Evolutionary conservation across 2,329 filamentous ascomycete genomes (phyloP), one percentile per base, ranked within the genome.

Genomic region (Diplodia intermedia): DNA sequence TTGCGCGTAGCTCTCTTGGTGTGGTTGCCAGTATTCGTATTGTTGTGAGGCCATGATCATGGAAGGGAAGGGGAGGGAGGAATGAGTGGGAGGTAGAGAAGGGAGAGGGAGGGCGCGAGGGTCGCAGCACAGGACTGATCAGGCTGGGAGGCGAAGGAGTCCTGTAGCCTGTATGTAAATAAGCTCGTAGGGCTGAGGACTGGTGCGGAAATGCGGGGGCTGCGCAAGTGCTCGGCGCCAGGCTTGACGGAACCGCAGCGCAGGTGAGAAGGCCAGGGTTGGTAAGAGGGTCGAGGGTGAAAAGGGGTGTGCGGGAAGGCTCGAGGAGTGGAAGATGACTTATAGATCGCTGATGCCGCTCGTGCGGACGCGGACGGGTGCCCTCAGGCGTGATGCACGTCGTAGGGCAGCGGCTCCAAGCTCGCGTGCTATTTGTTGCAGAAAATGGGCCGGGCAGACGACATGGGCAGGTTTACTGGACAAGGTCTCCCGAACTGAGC

Each of bases 1-100:
- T 29, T 75, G 70, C 9, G 76, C 69, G 65, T 77, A 78, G 67
- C 73, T 74, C 66, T 73, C 72, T 69, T 78, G 77, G n/a, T 73
- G 72, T 70, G 66, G 57, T 15, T 77, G 71, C 77, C 77, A 79
- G 65, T 78, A 78, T 50, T 78, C 74, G 60, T 75, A 78, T 29
- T 74, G 74, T 69, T 78, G 76, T 12, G 77, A 74, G 65, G 79
- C 77, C 78, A 79, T 79, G 23, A 29, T 43, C 18, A 40, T 20
- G 4, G 40, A 53, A 12, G 9, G 20, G 33, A 33, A 60, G 53
- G n/a, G 20, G 7, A 18, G 40, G 20, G 20, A 57, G n/a, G n/a
- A 23, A 40, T 20, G 11, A n/a, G 55, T 3, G 8, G 12, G 20
- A 14, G 50, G 33, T 29, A 33, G 54, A 26, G n/a, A 18, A 29